Evolutionary conservation across 1,284 basidiomycete genomes (phyloP), one percentile per base, ranked within the genome.

Genomic region (Boletus albobrunnescens): DNA sequence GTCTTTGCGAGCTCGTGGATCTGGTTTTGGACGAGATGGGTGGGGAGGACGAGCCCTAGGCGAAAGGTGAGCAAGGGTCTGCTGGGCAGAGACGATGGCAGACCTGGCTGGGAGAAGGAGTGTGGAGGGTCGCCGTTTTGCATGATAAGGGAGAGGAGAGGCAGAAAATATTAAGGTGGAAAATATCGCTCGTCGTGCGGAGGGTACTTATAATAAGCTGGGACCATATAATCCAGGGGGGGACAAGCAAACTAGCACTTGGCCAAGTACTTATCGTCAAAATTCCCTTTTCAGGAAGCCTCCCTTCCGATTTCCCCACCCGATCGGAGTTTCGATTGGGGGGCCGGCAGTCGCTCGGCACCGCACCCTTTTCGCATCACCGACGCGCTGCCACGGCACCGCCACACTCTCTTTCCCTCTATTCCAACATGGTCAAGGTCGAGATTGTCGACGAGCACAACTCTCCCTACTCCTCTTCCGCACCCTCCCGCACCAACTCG

Each of bases 371-470:
- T 46, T 47, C 44, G 36, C 47, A 49, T 56, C 46, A 57, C 53
- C 53, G 50, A 52, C n/a, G n/a, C 61, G 42, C 41, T 44, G 40
- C 50, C 41, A 53, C 51, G 27, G 47, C 58, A 60, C 57, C 24
- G 58, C 56, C 56, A 60, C 59, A 22, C 7, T 0, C 6, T 1
- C 42, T 19, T 24, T 5, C n/a, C 19, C 11, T 9, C 16, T 5
- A 31, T 16, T 14, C 5, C 38, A 58, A 68, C 68, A 89, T 88
- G 87, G 87, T 91, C 79, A 89, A 90, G 60, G 86, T 91, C 56
- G 78, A 87, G 70, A 87, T 89, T 63, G 83, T 89, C 57, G 83
- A 87, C 57, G 87, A 88, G 61, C 83, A 85, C 55, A 73, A 70
- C 60, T 86, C 83, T 2, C 85, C 84, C 47, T 90, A 90, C 65